A percentile compares a stretch with the other conserved stretches of the same genome.
These are phyloP conservation scores for Incumbomyces lentus DNA, from an alignment of 2,329 filamentous ascomycete species.

Conservation along the genomic window DNA sequence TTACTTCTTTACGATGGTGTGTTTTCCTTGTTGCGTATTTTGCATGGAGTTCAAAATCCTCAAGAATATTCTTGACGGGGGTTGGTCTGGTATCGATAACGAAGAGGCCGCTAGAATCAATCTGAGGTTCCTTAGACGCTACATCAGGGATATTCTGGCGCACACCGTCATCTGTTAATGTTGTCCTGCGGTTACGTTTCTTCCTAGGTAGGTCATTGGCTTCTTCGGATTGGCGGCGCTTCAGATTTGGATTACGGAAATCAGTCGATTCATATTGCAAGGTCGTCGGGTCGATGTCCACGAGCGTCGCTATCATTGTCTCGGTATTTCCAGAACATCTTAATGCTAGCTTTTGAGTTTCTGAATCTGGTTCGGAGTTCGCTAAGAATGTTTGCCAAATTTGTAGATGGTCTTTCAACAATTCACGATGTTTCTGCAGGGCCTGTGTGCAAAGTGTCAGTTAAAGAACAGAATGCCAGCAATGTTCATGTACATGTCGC, in stretches of 20 bases:
- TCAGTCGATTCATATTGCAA: too few relatives aligned
- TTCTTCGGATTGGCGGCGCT: too few relatives aligned
- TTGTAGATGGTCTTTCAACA: slow-evolving; percentile 1
- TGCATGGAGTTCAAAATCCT: neutral
- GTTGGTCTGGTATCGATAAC: slow-evolving; percentile 19
- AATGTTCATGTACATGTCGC: neutral
- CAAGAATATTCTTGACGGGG: slow-evolving; percentile 9
- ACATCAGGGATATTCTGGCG: neutral
- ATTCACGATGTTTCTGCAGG: slow-evolving; percentile 1
- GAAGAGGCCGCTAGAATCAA: slow-evolving; percentile 19
- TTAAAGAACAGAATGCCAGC: neutral
- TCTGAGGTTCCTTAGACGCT: slow-evolving; percentile 1
- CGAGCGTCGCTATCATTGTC: slow-evolving; percentile 1
- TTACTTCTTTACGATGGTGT: slow-evolving; percentile 8
- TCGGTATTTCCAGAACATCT: slow-evolving; percentile 1
- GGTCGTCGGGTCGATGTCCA: neutral
- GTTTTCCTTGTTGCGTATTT: slow-evolving; percentile 9
- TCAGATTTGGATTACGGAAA: too few relatives aligned
- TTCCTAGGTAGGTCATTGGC: neutral
- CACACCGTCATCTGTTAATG: neutral
- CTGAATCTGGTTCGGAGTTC: neutral
- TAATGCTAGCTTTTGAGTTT: neutral
- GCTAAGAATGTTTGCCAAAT: neutral
- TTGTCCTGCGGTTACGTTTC: neutral
- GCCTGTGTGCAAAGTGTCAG: neutral